phyloP scores from a whole-genome alignment of 1,284 basidiomycete genomes.

The Lentinula novae-zelandiae region DNA sequence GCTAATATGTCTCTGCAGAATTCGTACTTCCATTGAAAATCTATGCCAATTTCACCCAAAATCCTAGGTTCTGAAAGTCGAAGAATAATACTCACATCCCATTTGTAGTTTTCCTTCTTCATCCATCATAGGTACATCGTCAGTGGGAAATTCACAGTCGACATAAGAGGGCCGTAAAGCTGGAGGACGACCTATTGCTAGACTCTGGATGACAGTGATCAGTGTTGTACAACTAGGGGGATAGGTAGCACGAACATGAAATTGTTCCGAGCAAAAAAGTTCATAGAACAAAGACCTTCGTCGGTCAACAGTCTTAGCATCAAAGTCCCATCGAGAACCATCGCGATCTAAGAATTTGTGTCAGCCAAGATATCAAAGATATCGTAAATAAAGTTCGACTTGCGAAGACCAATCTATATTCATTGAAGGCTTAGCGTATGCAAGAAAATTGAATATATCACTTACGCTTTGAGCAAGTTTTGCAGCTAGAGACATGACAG shows the following conservation, averaged over 20 bases:
- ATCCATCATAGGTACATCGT: conserved; percentile 43
- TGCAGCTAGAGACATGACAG: conserved; percentile 42
- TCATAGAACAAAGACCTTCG: conserved; percentile 60
- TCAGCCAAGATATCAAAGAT: background rate
- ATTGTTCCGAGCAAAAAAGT: conserved; percentile 44
- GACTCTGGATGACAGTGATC: conserved; percentile 32
- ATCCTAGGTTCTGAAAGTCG: background rate
- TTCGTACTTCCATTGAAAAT: conserved; percentile 44
- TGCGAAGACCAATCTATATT: conserved; percentile 53
- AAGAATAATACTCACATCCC: conserved; percentile 34
- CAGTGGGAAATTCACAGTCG: conserved; percentile 54
- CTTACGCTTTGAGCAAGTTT: conserved; percentile 59
- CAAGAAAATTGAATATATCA: conserved; percentile 16
- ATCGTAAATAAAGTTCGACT: conserved; percentile 19
- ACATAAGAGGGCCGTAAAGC: conserved; percentile 52
- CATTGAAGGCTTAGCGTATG: background rate
- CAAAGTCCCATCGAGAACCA: conserved; percentile 53
- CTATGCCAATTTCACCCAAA: conserved; percentile 20
- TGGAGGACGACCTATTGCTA: conserved; percentile 52
- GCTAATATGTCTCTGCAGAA: conserved; percentile 48
- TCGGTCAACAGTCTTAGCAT: conserved; percentile 48
- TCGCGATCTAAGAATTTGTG: conserved; percentile 47
- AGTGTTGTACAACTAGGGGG: background rate
- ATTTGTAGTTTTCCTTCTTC: conserved; percentile 41
- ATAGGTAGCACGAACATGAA: conserved; percentile 34